Evolutionary conservation across 1,284 basidiomycete species (phyloP), one percentile per base, ranked within the genome.

Genomic region (Athelia psychrophila): DNA sequence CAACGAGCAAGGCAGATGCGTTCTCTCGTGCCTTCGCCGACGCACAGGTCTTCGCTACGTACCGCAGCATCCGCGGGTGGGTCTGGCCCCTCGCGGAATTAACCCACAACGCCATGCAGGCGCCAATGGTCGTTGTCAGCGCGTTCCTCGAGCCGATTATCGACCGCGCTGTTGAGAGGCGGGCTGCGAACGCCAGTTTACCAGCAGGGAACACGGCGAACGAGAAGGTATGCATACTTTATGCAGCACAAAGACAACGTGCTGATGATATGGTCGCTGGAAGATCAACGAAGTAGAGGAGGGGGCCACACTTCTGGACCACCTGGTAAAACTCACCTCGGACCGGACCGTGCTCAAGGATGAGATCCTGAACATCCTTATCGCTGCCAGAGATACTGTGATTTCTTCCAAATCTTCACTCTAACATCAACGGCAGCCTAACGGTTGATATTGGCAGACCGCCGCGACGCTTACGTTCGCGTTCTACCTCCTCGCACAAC

Each of bases 401-500:
- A 30, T 57, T 22, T 40, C 36, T 4, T 16, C 20, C 10, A 9
- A n/a, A n/a, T n/a, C n/a, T n/a, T n/a, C n/a, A n/a, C n/a, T n/a
- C n/a, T n/a, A n/a, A n/a, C n/a, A n/a, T n/a, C n/a, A 52, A 35
- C n/a, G 24, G 13, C 15, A n/a, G n/a, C 15, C 23, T 18, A 12
- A 35, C n/a, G 10, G 40, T 46, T 19, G 13, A 33, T 8, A 15
- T 35, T 16, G 15, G 24, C 35, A 68, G 66, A 68, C 65, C 15
- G 62, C 64, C 12, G 35, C 58, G 12, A 60, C 58, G 5, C 48
- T 69, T 5, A 64, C 64, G 0, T 67, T 64, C 50, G 54, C 54
- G 9, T 50, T 63, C 9, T 71, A 72, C 52, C 61, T 64, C 48
- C 61, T 74, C 35, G 60, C 71, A 12, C 50, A 56, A n/a, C 53